Evolutionary conservation across 257 asterid genomes (phyloP), one percentile per base, ranked within the genome.

Genomic region (Capsicum baccatum): DNA sequence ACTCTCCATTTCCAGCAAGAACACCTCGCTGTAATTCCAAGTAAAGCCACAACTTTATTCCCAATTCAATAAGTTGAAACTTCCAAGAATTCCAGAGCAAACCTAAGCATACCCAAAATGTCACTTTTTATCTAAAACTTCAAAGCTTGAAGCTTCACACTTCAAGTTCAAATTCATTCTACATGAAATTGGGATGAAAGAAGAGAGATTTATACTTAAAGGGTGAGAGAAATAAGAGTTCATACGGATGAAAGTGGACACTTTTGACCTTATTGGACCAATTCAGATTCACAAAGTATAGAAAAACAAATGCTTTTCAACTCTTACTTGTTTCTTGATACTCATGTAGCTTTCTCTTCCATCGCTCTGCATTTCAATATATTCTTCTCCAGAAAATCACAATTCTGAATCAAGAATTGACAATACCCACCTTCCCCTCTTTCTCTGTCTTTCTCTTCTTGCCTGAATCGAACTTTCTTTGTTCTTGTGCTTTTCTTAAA

Each of bases 221-320:
- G 55, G 12, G 66, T 59, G 66, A 17, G 26, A 82, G 48, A 86
- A 83, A 76, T 80, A 83, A 81, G 91, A 86, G 47, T 86, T 83
- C 88, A 67, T 62, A 17, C 44, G 58, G 66, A 85, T 62, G 82
- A 79, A 80, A 58, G 86, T 73, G 84, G 48, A 87, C 84, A 89
- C 92, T 92, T 89, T 89, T 88, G 15, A 91, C 90, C 91, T 89
- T 86, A 83, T 86, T 86, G 89, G 83, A 89, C 89, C 50, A 68
- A 68, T 68, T 68, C 76, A 37, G 81, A 55, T 68, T 68, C 76
- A 68, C 26, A 37, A 68, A 68, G 5, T 3, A 68, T 37, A 15
- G 2, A 69, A 39, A 69, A 39, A 69, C 13, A 39, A 21, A 0
- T 15, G 10, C 10, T 69, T 69, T 78, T 78, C 78, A 69, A 69